Evolutionary conservation across 2,329 filamentous ascomycete genomes (phyloP), one percentile per base, ranked within the genome.

Genomic region (Hysterium pulicare): DNA sequence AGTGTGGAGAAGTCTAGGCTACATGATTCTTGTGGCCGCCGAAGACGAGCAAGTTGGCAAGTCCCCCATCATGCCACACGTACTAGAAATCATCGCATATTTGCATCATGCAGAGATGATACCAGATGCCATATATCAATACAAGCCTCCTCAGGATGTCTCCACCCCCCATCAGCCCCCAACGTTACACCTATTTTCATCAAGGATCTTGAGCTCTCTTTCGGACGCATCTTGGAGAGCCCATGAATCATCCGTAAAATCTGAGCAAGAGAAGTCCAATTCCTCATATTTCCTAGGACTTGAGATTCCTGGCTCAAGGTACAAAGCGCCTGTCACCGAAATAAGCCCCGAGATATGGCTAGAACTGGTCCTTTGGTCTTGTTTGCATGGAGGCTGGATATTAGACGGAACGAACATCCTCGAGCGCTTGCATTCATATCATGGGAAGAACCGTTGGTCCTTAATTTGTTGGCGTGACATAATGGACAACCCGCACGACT

Each of bases 291-390:
- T 68, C 30, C 53, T 71, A 9, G 64, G 68, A 2, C 68, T 68
- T 11, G 70, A 72, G 44, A 67, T 72, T 22, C 71, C 70, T 4
- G 67, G 68, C 1, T 68, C 68, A 22, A 64, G 66, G 21, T 72
- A 68, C 49, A 68, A 64, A 33, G 55, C 71, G 2, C 55, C 60
- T 13, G 62, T 71, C 6, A 62, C 63, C 5, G 70, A 65, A 15
- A 49, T 75, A 9, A 55, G 63, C 1, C 66, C 71, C 1, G 74
- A 76, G 44, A 55, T 76, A 11, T 76, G 74, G 74, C 54, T 77
- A 15, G 74, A 77, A 51, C 60, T 77, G n/a, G 65, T 76, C 16
- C 58, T 77, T 3, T 76, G 73, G 73, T 71, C 72, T 11, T 75
- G 72, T 49, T 48, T 76, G 6, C 69, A 73, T 39, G 73, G 73